Conservation (phyloP, 2,329 filamentous ascomycete species). For the Cryphonectria parasitica region DNA sequence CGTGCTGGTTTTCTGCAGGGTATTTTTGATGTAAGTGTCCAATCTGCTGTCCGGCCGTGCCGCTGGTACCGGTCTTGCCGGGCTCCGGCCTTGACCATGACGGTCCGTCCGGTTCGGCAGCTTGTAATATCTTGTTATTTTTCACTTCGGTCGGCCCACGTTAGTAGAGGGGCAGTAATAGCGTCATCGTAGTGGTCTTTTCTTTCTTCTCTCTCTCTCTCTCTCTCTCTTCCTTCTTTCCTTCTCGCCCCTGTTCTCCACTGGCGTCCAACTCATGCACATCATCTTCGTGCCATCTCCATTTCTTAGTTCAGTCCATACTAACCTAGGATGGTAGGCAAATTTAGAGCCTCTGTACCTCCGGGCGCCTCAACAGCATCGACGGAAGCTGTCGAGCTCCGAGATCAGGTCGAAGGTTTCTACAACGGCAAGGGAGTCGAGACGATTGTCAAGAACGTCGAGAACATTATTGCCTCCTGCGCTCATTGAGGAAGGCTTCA, state of each 20-base stretch:
- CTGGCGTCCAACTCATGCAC: not conserved
- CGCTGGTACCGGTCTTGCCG: not conserved
- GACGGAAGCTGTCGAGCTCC: conserved; percentile 41
- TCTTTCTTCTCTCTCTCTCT: not conserved
- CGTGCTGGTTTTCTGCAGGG: not conserved
- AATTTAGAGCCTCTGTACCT: conserved; percentile 39
- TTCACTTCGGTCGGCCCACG: not conserved
- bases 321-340: conserved; percentile 31
- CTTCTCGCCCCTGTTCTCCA: too few relatives aligned
- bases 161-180: too few relatives aligned
- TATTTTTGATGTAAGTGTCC: not conserved
- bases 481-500: conserved; percentile 55
- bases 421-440: conserved; percentile 60
- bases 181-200: too few relatives aligned
- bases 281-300: not conserved
- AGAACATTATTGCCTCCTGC: conserved; percentile 57
- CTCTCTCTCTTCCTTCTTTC: too few relatives aligned
- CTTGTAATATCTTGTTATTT: not conserved
- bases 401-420: conserved; percentile 55
- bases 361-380: conserved; percentile 41
- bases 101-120: not conserved
- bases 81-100: not conserved
- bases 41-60: not conserved
- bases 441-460: conserved; percentile 59
- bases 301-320: not conserved